A percentile compares a stretch with the other conserved stretches of the same genome.
Conservation (phyloP, 129 eudicot genomes). For the Daucus carota region DNA sequence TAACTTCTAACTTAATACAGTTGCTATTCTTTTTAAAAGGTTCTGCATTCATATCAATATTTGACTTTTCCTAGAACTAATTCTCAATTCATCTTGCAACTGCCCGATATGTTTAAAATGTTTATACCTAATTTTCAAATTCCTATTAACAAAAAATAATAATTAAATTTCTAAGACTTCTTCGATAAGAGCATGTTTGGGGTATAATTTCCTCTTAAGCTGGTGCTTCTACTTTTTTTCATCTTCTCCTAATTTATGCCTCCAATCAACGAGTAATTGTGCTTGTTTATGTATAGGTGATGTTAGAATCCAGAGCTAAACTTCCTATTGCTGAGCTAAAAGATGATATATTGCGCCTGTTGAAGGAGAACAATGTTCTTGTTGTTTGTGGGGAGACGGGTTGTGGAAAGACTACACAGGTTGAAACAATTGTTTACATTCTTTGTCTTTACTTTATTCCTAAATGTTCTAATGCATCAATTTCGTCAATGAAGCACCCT, state of each 20-base stretch:
- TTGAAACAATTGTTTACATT: slow-evolving; percentile 17
- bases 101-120: background rate
- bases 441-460: background rate
- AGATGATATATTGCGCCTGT: slow-evolving; percentile 51
- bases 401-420: slow-evolving; percentile 99
- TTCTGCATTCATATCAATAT: background rate
- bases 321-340: slow-evolving; percentile 87
- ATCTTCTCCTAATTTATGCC: background rate
- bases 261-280: slow-evolving; percentile 12
- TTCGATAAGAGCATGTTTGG: background rate
- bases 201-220: background rate
- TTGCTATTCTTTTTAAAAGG: background rate
- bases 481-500: background rate
- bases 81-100: background rate
- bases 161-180: background rate
- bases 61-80: background rate
- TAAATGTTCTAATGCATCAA: background rate
- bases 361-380: slow-evolving; percentile 72
- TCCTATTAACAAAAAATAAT: too few species aligned
- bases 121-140: background rate
- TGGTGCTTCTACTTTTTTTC: background rate
- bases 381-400: slow-evolving; percentile 98
- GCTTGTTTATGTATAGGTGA: slow-evolving; percentile 37
- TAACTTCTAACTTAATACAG: background rate
- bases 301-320: slow-evolving; percentile 64